phyloP scores from a whole-genome alignment of 1,139 yeast species.

The Casaregolazyma lundiana region DNA sequence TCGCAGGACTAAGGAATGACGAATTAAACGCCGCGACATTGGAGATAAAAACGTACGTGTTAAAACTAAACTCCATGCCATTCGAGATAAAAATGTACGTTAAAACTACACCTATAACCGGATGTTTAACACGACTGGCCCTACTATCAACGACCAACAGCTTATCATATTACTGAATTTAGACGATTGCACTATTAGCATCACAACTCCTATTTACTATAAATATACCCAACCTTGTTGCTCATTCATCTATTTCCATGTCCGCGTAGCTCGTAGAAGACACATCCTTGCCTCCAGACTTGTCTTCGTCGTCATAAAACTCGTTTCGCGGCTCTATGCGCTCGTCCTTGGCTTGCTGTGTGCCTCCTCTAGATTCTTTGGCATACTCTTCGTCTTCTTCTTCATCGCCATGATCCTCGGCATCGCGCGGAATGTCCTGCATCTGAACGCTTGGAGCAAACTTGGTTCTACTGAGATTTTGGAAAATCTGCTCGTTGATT shows the following conservation, averaged over 20 bases:
- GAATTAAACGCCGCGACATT: too few relatives aligned
- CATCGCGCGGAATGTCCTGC: conserved; percentile 83
- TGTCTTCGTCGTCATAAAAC: conserved; percentile 37
- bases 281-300: conserved; percentile 27
- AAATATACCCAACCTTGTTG: neutral
- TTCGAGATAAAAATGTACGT: too few relatives aligned
- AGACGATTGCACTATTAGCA: too few relatives aligned
- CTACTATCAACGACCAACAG: too few relatives aligned
- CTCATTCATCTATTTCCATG: conserved; percentile 19
- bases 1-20: too few relatives aligned
- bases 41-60: too few relatives aligned
- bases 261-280: conserved; percentile 19
- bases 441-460: conserved; percentile 96
- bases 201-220: conserved; percentile 4
- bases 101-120: too few relatives aligned
- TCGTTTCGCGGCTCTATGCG: conserved; percentile 40
- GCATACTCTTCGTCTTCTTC: conserved; percentile 74
- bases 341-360: conserved; percentile 77
- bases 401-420: conserved; percentile 59
- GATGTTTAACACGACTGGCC: too few relatives aligned
- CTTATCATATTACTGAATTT: too few relatives aligned
- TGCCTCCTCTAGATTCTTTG: conserved; percentile 87
- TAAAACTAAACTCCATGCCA: too few relatives aligned
- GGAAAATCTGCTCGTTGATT: conserved; percentile 69
- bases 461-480: conserved; percentile 79